Evolutionary conservation across 768 basidiomycete species (phyloP), one percentile per base, ranked within the genome.

Genomic region (Boletus sensibilis): DNA sequence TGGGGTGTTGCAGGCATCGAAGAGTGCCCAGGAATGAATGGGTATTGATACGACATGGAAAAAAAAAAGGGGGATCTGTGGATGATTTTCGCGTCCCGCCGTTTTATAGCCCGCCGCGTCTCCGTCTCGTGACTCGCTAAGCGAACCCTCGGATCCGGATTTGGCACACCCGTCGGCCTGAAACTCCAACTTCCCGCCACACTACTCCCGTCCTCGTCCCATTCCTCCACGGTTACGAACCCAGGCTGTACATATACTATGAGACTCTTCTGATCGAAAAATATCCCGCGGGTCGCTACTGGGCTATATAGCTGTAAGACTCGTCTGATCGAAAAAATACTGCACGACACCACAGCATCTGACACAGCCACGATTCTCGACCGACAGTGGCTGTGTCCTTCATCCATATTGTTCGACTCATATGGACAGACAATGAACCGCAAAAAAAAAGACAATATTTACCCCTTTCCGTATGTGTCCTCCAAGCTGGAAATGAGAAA

Each of bases 11-110:
- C 67, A 44, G 82, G 77, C 62, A 73, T 74, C 29, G 81, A 79
- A 68, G 75, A 75, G 66, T 76, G 73, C 68, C 80, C 80, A 65
- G 71, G 72, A 61, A 74, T 67, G 71, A 75, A 78, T 61, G 78
- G 76, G 61, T 68, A 77, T 59, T 76, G 75, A 72, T 77, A 81
- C 67, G 81, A 80, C 80, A 81, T 82, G 70, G 67, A 61, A 60
- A 66, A 67, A 61, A 62, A 64, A 65, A 65, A 64, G 72, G 67
- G 65, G 61, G 64, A 56, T 60, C 40, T 60, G 47, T 1, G 12
- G 52, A 9, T 14, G 44, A 56, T 63, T 58, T 66, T 59, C 57
- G 33, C 57, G 55, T 55, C 57, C 59, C 64, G 58, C 50, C 53
- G 54, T 75, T 71, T 78, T 72, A 74, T 70, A 70, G 41, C 45